Base-by-base conservation (phyloP, 352 stramenopile species). In the Pythium dissimile region DNA sequence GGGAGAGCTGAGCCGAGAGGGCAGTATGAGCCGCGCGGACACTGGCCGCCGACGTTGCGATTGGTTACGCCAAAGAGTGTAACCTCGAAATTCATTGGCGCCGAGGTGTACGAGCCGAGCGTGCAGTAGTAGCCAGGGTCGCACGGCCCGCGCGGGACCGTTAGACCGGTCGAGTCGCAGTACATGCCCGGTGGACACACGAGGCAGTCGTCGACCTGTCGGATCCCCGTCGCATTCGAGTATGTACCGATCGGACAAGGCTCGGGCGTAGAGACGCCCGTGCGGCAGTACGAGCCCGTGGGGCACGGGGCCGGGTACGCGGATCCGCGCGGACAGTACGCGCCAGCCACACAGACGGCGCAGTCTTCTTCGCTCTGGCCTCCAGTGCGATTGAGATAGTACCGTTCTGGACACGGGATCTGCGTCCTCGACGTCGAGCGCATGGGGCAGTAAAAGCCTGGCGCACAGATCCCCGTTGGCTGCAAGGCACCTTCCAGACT, bases 51-150 rank as follows among this genome's bases (percentile, higher is more conserved):
- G 31, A 80, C 84, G 38, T 91, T 75, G 23, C 68, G 72, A 57
- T 80, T 88, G 26, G 47, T 80, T 12, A 89, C 73, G 13, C 80
- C 80, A 37, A 89, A 88, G 5, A 89, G 51, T 5, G 77, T 77
- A 0, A 67, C 72, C 62, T 90, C 80, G 46, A 76, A 88, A 47
- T 84, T 77, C 79, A 89, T 94, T 1, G 93, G 94, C 13, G 89
- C 87, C 1, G 87, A 96, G 0, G 89, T 97, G 47, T 96, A 97
- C 4, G 86, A 89, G 1, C 91, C 90, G 1, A 79, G 43, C 2
- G 80, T 82, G 52, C 94, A 98, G 62, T 97, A 98, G 58, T 97
- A 97, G 0, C 94, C 94, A 15, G 84, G 74, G 21, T 92, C 83
- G 48, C 94, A 98, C 3, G 75, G 81, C 13, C 82, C 80, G 10